Evolutionary conservation across 2,329 filamentous ascomycete species (phyloP), one percentile per base, ranked within the genome.

Genomic region (Zymoseptoria tritici): DNA sequence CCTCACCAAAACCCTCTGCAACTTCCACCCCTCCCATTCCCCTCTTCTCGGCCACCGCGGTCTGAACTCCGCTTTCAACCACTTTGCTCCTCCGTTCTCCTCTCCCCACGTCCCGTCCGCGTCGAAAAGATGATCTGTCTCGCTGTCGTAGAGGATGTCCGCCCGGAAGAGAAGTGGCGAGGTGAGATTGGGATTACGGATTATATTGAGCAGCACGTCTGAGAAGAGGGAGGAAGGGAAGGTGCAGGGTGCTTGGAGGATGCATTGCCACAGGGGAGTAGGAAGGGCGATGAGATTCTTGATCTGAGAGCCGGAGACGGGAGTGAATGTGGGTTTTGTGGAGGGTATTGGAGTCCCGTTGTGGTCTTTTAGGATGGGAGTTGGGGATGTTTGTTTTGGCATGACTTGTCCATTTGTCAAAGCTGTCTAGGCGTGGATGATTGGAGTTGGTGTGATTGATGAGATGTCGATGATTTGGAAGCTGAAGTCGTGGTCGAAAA

Each of bases 131-230:
- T 71, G 63, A 42, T 67, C 65, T 61, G 46, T 70, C 69, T 70
- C 60, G 59, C 74, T 77, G 64, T 86, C 82, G 60, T 83, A 81
- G 24, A 89, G 79, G 24, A 93, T 85, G 68, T 94, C 89, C 53
- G 89, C 90, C 29, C 90, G 84, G 68, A 91, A 90, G 1, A 94
- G 79, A 81, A 88, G 89, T 16, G 82, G 85, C 0, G 88, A 89
- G 64, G 90, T 91, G 73, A 91, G 79, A 65, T 94, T 93, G 0
- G 90, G 90, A 68, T 93, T 92, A 66, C 82, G 82, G 64, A 93
- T 83, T 59, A 92, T 78, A 68, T 92, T 90, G 66, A 85, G 75
- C 84, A 91, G 89, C 55, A 89, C 85, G 49, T 80, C 74, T 60
- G 79, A 75, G 71, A 91, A 93, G 57, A 84, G 77, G 29, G 80